phyloP scores from a whole-genome alignment of 352 stramenopile species.

The Globisporangium rhizosaccharum region DNA sequence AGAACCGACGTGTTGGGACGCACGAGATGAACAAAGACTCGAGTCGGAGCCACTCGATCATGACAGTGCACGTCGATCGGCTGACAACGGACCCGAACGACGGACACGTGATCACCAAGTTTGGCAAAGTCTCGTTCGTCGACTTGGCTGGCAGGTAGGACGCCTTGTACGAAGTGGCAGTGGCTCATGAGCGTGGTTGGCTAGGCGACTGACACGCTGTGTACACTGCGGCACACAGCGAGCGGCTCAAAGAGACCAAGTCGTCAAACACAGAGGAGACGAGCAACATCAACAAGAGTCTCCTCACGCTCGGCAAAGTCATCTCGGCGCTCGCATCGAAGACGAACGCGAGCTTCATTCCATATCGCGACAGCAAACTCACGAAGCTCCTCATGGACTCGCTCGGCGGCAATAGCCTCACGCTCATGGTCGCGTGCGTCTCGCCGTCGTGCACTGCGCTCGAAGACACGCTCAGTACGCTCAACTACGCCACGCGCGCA shows the following conservation, averaged over 20 bases:
- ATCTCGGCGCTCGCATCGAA: conserved; percentile 70
- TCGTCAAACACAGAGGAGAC: conserved; percentile 70
- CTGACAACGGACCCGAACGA: conserved; percentile 43
- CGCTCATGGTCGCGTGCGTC: conserved; percentile 82
- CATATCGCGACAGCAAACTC: conserved; percentile 82
- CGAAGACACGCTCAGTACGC: conserved; percentile 77
- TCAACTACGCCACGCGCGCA: conserved; percentile 80
- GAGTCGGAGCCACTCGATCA: conserved; percentile 70
- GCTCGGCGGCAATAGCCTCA: conserved; percentile 73
- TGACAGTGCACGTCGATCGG: conserved; percentile 69
- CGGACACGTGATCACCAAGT: conserved; percentile 44
- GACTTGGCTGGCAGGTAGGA: conserved; percentile 57
- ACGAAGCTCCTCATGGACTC: conserved; percentile 86
- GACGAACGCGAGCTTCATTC: conserved; percentile 45
- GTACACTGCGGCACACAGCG: conserved; percentile 18
- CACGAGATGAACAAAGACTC: conserved; percentile 82
- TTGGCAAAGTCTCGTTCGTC: conserved; percentile 80
- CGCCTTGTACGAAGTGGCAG: not conserved
- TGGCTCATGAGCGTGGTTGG: not conserved
- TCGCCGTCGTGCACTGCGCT: conserved; percentile 48
- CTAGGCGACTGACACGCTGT: not conserved
- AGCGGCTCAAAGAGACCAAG: conserved; percentile 70
- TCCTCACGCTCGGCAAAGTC: conserved; percentile 81
- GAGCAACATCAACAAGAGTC: conserved; percentile 81
- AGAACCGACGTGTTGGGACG: conserved; percentile 56